Conservation (phyloP, 2,329 filamentous ascomycete genomes). For the Immersiporthe knoxdaviesiana region DNA sequence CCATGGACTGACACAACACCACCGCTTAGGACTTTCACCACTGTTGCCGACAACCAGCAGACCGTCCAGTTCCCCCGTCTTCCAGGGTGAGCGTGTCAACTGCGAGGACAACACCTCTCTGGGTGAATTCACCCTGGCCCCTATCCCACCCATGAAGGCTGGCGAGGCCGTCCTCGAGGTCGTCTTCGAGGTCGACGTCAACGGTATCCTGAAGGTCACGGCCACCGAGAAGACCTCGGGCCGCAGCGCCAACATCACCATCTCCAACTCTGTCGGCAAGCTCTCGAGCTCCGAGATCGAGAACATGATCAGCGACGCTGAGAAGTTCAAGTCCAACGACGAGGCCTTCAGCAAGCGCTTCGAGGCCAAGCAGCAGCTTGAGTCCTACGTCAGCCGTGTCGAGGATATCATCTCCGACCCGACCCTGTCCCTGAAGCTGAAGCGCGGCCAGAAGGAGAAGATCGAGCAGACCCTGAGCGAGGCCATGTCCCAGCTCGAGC, state of each 20-base stretch:
- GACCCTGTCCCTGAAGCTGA: conserved; percentile 92
- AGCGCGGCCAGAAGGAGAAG: conserved; percentile 99
- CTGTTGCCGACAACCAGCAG: conserved; percentile 75
- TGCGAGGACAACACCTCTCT: conserved; percentile 98
- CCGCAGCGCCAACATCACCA: conserved; percentile 98
- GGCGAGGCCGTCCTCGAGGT: conserved; percentile 96
- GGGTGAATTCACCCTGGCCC: conserved; percentile 94
- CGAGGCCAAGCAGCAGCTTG: conserved; percentile 98
- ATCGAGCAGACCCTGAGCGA: conserved; percentile 96
- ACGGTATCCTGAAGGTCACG: conserved; percentile 99
- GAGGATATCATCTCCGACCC: conserved; percentile 99
- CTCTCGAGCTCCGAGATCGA: conserved; percentile 93
- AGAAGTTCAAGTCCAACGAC: conserved; percentile 98
- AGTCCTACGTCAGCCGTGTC: conserved; percentile 97
- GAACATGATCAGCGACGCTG: conserved; percentile 95
- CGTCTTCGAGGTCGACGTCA: conserved; percentile 99
- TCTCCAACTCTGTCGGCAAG: conserved; percentile 99
- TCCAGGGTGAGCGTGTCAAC: conserved; percentile 92
- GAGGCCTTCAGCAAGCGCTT: conserved; percentile 99
- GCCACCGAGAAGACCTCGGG: conserved; percentile 99
- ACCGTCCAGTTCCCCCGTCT: conserved; percentile 91
- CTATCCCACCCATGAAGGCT: conserved; percentile 84
- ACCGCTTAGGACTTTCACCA: conserved; percentile 73
- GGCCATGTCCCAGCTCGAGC: conserved; percentile 95
- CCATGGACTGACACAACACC: conserved; percentile 12